Conservation (phyloP, 2,329 filamentous ascomycete species). For the Mycosphaerella sp. region DNA sequence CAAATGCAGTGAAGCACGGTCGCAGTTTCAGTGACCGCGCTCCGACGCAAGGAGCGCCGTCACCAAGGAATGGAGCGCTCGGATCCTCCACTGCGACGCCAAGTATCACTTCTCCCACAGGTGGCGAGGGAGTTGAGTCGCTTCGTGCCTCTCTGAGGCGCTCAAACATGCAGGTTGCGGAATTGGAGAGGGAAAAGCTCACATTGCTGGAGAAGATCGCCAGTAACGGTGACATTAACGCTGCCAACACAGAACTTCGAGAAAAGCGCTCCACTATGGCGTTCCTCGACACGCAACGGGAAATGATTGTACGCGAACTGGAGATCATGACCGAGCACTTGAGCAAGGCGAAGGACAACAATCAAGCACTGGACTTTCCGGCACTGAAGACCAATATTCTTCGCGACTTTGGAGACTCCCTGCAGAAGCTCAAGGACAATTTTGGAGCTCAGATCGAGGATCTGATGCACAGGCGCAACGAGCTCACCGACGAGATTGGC, state of each 20-base stretch:
- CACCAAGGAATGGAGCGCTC: slow-evolving; percentile 39
- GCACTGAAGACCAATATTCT: slow-evolving; percentile 60
- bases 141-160: slow-evolving; percentile 21
- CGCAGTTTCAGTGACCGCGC: slow-evolving; percentile 70
- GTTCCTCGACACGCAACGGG: slow-evolving; percentile 85
- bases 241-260: slow-evolving; percentile 76
- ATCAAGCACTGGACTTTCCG: slow-evolving; percentile 70
- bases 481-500: slow-evolving; percentile 76
- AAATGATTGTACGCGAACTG: slow-evolving; percentile 89
- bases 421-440: slow-evolving; percentile 71
- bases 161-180: slow-evolving; percentile 53
- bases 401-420: slow-evolving; percentile 56
- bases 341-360: slow-evolving; percentile 75
- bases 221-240: slow-evolving; percentile 58
- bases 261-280: slow-evolving; percentile 97
- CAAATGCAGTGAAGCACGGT: slow-evolving; percentile 88
- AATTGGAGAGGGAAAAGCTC: slow-evolving; percentile 74
- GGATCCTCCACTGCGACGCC: slow-evolving; percentile 21
- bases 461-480: slow-evolving; percentile 79
- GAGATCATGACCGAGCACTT: slow-evolving; percentile 86
- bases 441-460: slow-evolving; percentile 72
- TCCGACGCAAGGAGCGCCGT: slow-evolving; percentile 22
- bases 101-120: slow-evolving; percentile 21
- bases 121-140: slow-evolving; percentile 20
- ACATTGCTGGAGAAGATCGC: slow-evolving; percentile 49